Conservation (phyloP, 768 basidiomycete genomes). For the Russula griseocarnosa region DNA sequence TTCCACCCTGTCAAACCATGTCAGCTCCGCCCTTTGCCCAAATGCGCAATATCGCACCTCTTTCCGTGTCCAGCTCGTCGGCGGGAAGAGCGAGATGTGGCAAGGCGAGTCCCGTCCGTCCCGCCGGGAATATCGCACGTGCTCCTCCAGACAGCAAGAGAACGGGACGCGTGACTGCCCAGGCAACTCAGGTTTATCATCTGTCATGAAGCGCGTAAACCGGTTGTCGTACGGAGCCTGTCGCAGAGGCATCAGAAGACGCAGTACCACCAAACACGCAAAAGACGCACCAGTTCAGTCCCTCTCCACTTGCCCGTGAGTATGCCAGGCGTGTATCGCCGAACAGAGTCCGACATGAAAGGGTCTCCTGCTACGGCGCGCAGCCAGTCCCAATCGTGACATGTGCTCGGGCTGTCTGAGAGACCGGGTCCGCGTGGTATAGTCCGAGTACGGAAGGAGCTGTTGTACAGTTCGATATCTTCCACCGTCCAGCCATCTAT, state of each 20-base stretch:
- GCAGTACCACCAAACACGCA: conserved; percentile 3
- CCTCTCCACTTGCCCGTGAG: conserved; percentile 22
- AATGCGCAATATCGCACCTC: conserved; percentile 11
- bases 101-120: conserved; percentile 4
- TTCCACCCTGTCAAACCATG: conserved; percentile 11
- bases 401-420: neutral
- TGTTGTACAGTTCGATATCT: conserved; percentile 22
- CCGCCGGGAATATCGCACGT: conserved; percentile 10
- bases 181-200: conserved; percentile 7
- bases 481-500: conserved; percentile 6
- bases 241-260: neutral
- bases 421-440: conserved; percentile 11
- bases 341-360: neutral
- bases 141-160: conserved; percentile 24
- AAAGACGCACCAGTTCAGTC: conserved; percentile 16
- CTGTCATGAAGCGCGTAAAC: conserved; percentile 11
- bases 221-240: conserved; percentile 15
- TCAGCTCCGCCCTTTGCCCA: neutral
- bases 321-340: conserved; percentile 14
- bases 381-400: conserved; percentile 20
- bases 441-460: conserved; percentile 7
- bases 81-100: conserved; percentile 1
- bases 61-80: conserved; percentile 5
- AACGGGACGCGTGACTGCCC: conserved; percentile 13
- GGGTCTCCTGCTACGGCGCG: conserved; percentile 16